Evolutionary conservation across 306 rosid species (phyloP).

Genomic region (Neltuma alba): DNA sequence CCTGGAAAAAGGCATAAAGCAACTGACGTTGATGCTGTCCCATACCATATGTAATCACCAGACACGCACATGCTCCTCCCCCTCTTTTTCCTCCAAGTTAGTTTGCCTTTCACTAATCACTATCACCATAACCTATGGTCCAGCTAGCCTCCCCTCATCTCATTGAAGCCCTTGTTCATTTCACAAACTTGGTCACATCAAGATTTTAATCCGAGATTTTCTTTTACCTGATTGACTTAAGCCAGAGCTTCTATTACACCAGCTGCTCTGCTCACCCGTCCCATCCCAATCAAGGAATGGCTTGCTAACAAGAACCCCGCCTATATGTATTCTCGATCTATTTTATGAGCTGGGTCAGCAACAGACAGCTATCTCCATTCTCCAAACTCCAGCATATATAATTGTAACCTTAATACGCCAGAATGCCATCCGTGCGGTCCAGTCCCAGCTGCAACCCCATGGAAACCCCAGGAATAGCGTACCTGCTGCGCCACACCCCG

Average conservation of each 20-base stretch:
- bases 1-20: slow-evolving; percentile 65
- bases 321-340: slow-evolving; percentile 13
- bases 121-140: slow-evolving; percentile 72
- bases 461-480: slow-evolving; percentile 74
- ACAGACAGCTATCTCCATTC: neutral
- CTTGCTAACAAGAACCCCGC: slow-evolving; percentile 25
- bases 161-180: slow-evolving; percentile 43
- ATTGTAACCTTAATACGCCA: slow-evolving; percentile 10
- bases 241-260: too few species aligned
- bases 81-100: neutral
- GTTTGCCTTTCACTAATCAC: slow-evolving; percentile 18
- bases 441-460: slow-evolving; percentile 69
- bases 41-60: slow-evolving; percentile 50
- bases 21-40: slow-evolving; percentile 63
- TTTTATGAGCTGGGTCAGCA: slow-evolving; percentile 28
- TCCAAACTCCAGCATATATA: slow-evolving; percentile 3
- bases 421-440: slow-evolving; percentile 71
- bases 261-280: neutral
- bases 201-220: slow-evolving; percentile 39
- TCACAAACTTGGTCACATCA: slow-evolving; percentile 75
- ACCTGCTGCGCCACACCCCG: slow-evolving; percentile 58
- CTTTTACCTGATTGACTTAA: slow-evolving; percentile 28
- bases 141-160: slow-evolving; percentile 65
- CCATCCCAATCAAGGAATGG: neutral
- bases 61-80: slow-evolving; percentile 69